phyloP scores from a whole-genome alignment of 2,329 filamentous ascomycete genomes.

The Escovopsis sp. region DNA sequence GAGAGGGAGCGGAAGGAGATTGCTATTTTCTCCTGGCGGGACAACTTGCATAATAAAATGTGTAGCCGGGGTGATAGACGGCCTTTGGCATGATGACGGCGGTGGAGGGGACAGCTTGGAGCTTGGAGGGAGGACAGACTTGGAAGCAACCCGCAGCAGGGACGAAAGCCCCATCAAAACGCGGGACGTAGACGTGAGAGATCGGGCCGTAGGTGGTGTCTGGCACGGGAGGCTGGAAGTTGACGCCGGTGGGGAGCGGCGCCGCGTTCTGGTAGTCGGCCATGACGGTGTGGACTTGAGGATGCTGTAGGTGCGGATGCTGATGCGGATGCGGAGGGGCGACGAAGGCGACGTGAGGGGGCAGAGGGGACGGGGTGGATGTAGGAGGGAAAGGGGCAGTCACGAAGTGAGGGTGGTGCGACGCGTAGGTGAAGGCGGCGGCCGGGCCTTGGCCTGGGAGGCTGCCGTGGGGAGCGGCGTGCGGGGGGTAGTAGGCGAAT shows the following conservation, averaged over 20 bases:
- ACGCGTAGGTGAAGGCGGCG: conserved; percentile 2
- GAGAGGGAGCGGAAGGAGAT: not conserved
- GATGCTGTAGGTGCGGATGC: conserved; percentile 6
- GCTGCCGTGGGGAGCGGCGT: too few relatives aligned
- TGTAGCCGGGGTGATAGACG: conserved; percentile 16
- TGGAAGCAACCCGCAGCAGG: conserved; percentile 12
- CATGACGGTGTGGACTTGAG: conserved; percentile 15
- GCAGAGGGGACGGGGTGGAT: conserved; percentile 1
- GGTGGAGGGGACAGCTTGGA: conserved; percentile 14
- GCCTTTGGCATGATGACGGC: conserved; percentile 19
- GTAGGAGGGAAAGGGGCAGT: conserved; percentile 5
- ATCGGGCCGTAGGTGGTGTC: conserved; percentile 41
- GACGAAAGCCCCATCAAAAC: conserved; percentile 25
- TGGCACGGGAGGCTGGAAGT: conserved; percentile 43
- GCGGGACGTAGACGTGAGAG: conserved; percentile 39
- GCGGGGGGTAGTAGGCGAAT: too few relatives aligned
- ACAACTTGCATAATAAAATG: conserved; percentile 25
- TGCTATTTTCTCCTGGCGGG: too few relatives aligned
- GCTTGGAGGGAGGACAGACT: conserved; percentile 18
- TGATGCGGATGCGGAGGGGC: conserved; percentile 6
- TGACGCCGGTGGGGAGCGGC: conserved; percentile 28
- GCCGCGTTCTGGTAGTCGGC: conserved; percentile 27
- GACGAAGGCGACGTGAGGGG: conserved; percentile 13
- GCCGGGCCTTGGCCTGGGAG: conserved; percentile 6
- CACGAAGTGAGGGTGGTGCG: conserved; percentile 3